Evolutionary conservation across 768 basidiomycete genomes (phyloP), one percentile per base, ranked within the genome.

Genomic region (Mycena leptocephala): DNA sequence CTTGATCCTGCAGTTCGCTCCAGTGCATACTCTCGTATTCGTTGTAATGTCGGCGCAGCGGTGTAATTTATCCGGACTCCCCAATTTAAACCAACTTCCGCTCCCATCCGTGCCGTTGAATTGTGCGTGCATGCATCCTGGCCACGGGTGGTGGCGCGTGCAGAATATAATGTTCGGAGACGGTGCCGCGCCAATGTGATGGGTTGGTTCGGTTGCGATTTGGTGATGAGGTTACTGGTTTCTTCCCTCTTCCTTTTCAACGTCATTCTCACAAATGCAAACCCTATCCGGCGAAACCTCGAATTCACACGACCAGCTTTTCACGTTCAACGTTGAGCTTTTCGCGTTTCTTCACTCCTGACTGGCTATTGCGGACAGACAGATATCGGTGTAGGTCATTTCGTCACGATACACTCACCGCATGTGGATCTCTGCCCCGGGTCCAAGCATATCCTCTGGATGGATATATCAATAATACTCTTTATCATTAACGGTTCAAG

Each of bases 51-150:
- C 22, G 13, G 33, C 69, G 24, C 58, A 14, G 26, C 51, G 69
- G 51, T 76, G 75, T 76, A 76, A 68, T 72, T 72, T 76, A 72
- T 72, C 75, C 70, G 58, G 63, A 48, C 56, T 59, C 74, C 55
- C 32, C 8, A 67, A 58, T 39, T 73, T 53, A 39, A 26, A 66
- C 32, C 30, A 48, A 67, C n/a, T 43, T 53, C 48, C 53, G 56
- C 63, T 24, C 48, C 20, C 33, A 26, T 20, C 43, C 46, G 43
- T 37, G 13, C 24, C n/a, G 66, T 32, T 69, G 26, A 46, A 26
- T 53, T 53, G 30, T 22, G 65, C 18, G 35, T 37, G 30, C 53
- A n/a, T 22, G n/a, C 48, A 51, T 9, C 18, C 37, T 39, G 37
- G 18, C 43, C 43, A 46, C 43, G 43, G 43, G 7, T 46, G 20